These are phyloP conservation scores for Begonia masoniana DNA, from an alignment of 306 rosid genomes.

Conservation along the genomic window DNA sequence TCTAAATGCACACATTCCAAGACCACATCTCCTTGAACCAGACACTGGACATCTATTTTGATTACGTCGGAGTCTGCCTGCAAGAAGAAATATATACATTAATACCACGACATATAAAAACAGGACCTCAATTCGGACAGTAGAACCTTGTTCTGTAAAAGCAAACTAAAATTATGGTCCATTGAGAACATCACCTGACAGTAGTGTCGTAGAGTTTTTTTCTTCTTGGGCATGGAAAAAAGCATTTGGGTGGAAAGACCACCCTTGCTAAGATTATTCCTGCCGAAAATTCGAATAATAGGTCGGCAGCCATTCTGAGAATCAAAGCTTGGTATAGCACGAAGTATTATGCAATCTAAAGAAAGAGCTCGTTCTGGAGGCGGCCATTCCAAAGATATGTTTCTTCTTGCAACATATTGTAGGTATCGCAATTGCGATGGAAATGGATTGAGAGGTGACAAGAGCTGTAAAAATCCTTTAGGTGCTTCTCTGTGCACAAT, in stretches of 20 bases:
- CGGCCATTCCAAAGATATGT: conserved; percentile 78
- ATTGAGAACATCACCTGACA: conserved; percentile 35
- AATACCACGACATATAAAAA: not conserved
- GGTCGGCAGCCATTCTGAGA: conserved; percentile 82
- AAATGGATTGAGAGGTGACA: conserved; percentile 79
- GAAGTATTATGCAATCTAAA: conserved; percentile 74
- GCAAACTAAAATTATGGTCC: not conserved
- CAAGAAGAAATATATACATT: conserved; percentile 19
- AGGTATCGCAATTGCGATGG: conserved; percentile 94
- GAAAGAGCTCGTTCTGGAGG: conserved; percentile 90
- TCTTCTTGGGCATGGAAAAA: conserved; percentile 81
- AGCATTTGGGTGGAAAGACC: conserved; percentile 84
- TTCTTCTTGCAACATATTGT: conserved; percentile 91
- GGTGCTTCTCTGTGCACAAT: conserved; percentile 94
- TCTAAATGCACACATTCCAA: conserved; percentile 94
- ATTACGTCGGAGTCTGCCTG: conserved; percentile 97
- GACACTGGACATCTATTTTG: conserved; percentile 88
- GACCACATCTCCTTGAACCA: conserved; percentile 98
- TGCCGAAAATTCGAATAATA: conserved; percentile 70
- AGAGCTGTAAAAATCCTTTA: conserved; percentile 69
- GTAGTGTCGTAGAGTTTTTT: conserved; percentile 54
- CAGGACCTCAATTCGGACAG: no score
- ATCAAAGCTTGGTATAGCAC: conserved; percentile 82
- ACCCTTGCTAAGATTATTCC: conserved; percentile 69
- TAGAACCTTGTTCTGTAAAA: not conserved